Conservation (phyloP, 306 rosid genomes). For the Urtica urens region DNA sequence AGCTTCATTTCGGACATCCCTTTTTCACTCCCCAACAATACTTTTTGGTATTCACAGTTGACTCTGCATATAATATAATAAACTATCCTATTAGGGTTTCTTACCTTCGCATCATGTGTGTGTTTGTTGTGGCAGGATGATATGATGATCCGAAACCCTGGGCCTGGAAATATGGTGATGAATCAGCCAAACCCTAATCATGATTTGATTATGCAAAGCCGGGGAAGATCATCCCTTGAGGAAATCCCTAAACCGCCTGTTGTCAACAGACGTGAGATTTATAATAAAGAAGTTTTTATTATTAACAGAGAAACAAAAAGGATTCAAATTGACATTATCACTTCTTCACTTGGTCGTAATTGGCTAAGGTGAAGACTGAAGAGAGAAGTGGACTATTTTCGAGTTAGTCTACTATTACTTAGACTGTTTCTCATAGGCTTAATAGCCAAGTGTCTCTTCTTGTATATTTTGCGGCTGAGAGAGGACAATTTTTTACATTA, state of each 20-base stretch:
- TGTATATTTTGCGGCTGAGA: too few relatives aligned
- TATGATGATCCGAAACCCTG: conserved; percentile 43
- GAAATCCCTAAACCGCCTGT: conserved; percentile 69
- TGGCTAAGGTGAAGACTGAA: too few relatives aligned
- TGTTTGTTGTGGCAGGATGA: conserved; percentile 46
- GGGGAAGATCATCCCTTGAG: conserved; percentile 35
- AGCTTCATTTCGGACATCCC: conserved; percentile 54
- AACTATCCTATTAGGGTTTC: neutral
- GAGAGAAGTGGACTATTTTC: too few relatives aligned
- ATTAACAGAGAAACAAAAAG: too few relatives aligned
- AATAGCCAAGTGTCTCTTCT: neutral
- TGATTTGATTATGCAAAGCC: conserved; percentile 35
- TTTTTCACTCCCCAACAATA: conserved; percentile 57
- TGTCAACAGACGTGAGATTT: conserved; percentile 61
- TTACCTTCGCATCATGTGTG: neutral
- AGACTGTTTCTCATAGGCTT: too few relatives aligned
- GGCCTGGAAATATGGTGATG: conserved; percentile 45
- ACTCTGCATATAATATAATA: too few relatives aligned
- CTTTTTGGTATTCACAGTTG: conserved; percentile 47
- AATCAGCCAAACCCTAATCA: conserved; percentile 48
- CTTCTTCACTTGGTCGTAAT: too few relatives aligned
- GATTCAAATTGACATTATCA: too few relatives aligned
- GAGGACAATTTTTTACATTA: too few relatives aligned
- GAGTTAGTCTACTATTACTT: too few relatives aligned
- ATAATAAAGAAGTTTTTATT: too few relatives aligned